Base-by-base conservation (phyloP, 345 rosid genomes). In the Isatis tinctoria region DNA sequence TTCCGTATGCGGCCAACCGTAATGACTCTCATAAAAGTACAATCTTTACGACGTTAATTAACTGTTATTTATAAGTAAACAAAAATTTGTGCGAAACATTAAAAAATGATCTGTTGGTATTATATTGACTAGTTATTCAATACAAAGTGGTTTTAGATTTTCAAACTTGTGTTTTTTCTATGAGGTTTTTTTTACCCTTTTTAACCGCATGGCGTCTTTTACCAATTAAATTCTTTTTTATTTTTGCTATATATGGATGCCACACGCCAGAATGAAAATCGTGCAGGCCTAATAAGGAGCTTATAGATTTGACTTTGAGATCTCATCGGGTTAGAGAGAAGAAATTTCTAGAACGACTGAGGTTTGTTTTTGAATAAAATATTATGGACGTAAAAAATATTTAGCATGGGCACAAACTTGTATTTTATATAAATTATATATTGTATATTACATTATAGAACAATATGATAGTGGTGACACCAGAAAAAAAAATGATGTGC, bases 1-100 rank as follows among this genome's bases (percentile, higher is more conserved):
- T 35, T 13, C 67, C 9, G 28, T 63, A 63, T 69, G 82, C 72
- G 78, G 84, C 84, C 83, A 80, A 79, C 68, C 22, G 85, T 72
- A 54, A 60, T 28, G 8, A 35, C 1, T 24, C 27, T 47, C 59
- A 24, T 3, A 12, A 56, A 30, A 28, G 18, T n/a, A 18, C 4
- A 41, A 41, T 69, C 28, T 41, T 10, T 39, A 39, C 27, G 11
- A 27, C 18, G 13, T n/a, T 48, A 14, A 12, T 66, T 24, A 26
- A 32, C 32, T 28, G 22, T 18, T 33, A 12, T 24, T 14, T 24
- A 5, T 16, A 14, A 22, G 14, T 41, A 27, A 61, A 8, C 33
- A 5, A 16, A 17, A 4, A 7, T 28, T 27, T 4, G 2, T 64
- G 7, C 44, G 40, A 64, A 27, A 44, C 10, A 48, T 63, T 27